These are phyloP conservation scores for Phytomonas francai DNA, from an alignment of 208 protist genomes.

Conservation along the genomic window DNA sequence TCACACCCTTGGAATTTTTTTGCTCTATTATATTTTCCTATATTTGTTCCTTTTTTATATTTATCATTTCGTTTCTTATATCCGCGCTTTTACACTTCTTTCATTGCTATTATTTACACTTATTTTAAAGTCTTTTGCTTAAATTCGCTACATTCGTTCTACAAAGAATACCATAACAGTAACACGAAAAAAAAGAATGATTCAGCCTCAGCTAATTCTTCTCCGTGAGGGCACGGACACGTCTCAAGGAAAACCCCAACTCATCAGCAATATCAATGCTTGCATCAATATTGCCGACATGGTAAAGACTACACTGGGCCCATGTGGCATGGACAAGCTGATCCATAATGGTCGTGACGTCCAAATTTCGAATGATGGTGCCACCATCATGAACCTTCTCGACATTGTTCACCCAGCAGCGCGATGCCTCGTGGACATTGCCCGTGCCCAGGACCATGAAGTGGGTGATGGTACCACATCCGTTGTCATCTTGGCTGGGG, in stretches of 20 bases:
- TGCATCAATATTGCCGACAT: conserved; percentile 95
- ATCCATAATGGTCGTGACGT: conserved; percentile 92
- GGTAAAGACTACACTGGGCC: conserved; percentile 95
- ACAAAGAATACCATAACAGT: neutral
- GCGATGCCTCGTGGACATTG: conserved; percentile 99
- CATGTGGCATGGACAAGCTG: conserved; percentile 99
- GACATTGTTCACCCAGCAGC: conserved; percentile 99
- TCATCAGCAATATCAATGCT: conserved; percentile 99
- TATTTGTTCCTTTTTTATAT: conserved; percentile 5
- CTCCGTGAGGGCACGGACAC: conserved; percentile 99
- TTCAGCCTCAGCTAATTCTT: conserved; percentile 97
- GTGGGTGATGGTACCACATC: conserved; percentile 99
- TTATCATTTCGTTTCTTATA: neutral
- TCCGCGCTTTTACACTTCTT: neutral
- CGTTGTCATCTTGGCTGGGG: conserved; percentile 98
- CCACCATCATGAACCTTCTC: conserved; percentile 99
- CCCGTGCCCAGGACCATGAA: conserved; percentile 96
- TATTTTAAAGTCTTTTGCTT: neutral
- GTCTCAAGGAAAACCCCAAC: conserved; percentile 99
- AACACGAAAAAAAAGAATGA: conserved; percentile 72
- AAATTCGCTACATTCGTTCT: conserved; percentile 12
- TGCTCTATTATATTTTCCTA: neutral
- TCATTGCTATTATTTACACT: neutral
- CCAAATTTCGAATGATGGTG: conserved; percentile 99
- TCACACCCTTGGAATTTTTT: neutral